phyloP scores from a whole-genome alignment of 2,329 filamentous ascomycete species.

The Coniochaeta hoffmannii region DNA sequence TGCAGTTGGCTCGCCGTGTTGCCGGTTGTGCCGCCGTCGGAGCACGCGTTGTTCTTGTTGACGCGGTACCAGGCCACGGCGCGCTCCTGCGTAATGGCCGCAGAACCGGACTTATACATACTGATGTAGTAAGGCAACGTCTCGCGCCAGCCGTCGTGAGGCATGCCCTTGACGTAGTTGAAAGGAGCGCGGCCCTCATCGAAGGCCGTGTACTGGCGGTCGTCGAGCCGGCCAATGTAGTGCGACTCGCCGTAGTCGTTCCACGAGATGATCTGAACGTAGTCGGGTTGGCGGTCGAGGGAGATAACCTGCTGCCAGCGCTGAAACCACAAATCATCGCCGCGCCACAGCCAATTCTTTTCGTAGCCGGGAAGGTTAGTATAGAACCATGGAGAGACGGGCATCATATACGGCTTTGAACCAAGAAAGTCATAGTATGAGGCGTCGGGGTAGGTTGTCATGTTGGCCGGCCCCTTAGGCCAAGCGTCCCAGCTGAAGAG shows the following conservation, averaged over 20 bases:
- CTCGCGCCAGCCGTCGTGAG: constrained; percentile 2
- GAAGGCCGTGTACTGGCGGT: not conserved
- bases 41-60: constrained; percentile 11
- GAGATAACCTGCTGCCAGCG: constrained; percentile 35
- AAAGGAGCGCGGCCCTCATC: not conserved
- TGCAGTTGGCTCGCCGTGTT: constrained; percentile 20
- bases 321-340: constrained; percentile 45
- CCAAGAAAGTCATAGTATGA: constrained; percentile 10
- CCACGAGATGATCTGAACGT: constrained; percentile 27
- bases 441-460: constrained; percentile 12
- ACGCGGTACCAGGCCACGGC: constrained; percentile 21
- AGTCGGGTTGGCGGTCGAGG: constrained; percentile 25
- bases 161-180: not conserved
- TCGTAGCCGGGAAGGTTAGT: constrained; percentile 30
- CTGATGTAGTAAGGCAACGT: constrained; percentile 26
- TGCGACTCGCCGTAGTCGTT: constrained; percentile 35
- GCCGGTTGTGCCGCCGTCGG: constrained; percentile 17
- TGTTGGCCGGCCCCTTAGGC: constrained; percentile 19
- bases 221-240: constrained; percentile 28
- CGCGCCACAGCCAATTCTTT: constrained; percentile 43
- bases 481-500: constrained; percentile 30
- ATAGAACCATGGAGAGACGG: constrained; percentile 34
- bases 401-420: constrained; percentile 40
- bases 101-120: constrained; percentile 22
- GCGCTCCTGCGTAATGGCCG: constrained; percentile 16